These are phyloP conservation scores for Xylariaceae sp. DNA, from an alignment of 2,329 filamentous ascomycete species.

Conservation along the genomic window DNA sequence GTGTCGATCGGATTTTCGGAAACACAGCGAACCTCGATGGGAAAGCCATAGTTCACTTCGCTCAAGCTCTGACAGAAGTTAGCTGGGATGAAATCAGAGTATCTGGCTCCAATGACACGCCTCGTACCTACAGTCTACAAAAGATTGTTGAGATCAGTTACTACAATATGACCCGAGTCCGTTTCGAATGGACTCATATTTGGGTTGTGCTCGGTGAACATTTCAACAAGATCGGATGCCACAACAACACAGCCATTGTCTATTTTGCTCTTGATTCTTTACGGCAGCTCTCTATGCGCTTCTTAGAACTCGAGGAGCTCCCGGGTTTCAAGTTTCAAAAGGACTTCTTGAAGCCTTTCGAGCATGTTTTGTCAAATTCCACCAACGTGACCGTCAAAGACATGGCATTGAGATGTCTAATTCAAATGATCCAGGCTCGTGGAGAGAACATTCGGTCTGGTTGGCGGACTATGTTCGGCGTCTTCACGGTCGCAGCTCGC, in stretches of 20 bases:
- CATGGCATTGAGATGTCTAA: slow-evolving; percentile 90
- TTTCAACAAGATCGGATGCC: slow-evolving; percentile 96
- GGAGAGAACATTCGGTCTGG: slow-evolving; percentile 96
- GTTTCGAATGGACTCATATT: slow-evolving; percentile 97
- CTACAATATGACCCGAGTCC: slow-evolving; percentile 98
- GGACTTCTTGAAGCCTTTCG: slow-evolving; percentile 96
- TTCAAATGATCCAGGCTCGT: slow-evolving; percentile 97
- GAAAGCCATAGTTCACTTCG: slow-evolving; percentile 93
- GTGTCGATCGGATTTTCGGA: slow-evolving; percentile 93
- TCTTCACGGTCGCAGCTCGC: slow-evolving; percentile 91
- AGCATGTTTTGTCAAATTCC: slow-evolving; percentile 94
- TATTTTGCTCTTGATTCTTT: slow-evolving; percentile 96
- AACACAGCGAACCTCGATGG: slow-evolving; percentile 91
- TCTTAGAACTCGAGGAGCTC: slow-evolving; percentile 96
- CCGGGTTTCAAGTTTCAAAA: slow-evolving; percentile 99
- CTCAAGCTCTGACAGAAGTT: slow-evolving; percentile 85
- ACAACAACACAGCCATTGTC: slow-evolving; percentile 93
- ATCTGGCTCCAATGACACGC: slow-evolving; percentile 91
- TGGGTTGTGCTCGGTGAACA: slow-evolving; percentile 98
- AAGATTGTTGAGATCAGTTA: slow-evolving; percentile 99
- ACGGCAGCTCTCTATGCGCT: slow-evolving; percentile 94
- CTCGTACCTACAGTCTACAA: slow-evolving; percentile 93
- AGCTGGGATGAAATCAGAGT: slow-evolving; percentile 99
- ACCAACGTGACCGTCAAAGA: slow-evolving; percentile 92
- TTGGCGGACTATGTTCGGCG: slow-evolving; percentile 99